Base-by-base conservation (phyloP, 2,329 filamentous ascomycete genomes). In the Geosmithia putterillii region DNA sequence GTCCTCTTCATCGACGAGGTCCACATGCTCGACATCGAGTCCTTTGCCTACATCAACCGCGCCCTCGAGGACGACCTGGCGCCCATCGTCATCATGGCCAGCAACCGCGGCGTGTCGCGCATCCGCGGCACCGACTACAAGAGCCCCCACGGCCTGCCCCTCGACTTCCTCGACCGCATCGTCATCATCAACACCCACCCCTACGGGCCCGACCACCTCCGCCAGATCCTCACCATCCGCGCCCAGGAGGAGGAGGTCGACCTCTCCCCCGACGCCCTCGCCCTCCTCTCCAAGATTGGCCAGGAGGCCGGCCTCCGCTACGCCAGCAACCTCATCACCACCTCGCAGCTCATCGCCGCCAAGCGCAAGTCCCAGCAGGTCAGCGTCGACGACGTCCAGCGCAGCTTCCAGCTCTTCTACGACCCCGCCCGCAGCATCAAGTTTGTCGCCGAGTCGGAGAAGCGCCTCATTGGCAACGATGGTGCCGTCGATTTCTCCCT, bases 1-100 rank as follows among this genome's bases (percentile, higher is more conserved):
- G 92, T 98, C 7, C 70, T 98, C 7, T 98, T 98, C 71, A 94
- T 98, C 56, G 92, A 98, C 57, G 92, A 98, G 68, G 90, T 98
- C 5, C 92, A 98, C 71, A 96, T 98, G 90, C 84, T 98, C 45
- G 92, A 98, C 61, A 95, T 96, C 50, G 92, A 98, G 65, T 96
- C 90, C 70, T 98, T 95, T 71, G 94, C 88, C 38, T 98, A 94
- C 70, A 83, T 98, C 72, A 98, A 98, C 70, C 85, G 92, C 42
- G 92, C 92, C 1, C 73, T 98, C 38, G 92, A 98, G 65, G 87
- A 89, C 47, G 88, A 96, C 55, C 75, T 98, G 25, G 88, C 92
- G 1, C 92, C 92, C 35, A 89, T 98, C 50, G 89, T 98, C 62
- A 98, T 98, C 65, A 98, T 98, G 92, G 92, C 92, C 44, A 94